Evolutionary conservation across 306 rosid species (phyloP), one percentile per base, ranked within the genome.

Genomic region (Vigna trinervia): DNA sequence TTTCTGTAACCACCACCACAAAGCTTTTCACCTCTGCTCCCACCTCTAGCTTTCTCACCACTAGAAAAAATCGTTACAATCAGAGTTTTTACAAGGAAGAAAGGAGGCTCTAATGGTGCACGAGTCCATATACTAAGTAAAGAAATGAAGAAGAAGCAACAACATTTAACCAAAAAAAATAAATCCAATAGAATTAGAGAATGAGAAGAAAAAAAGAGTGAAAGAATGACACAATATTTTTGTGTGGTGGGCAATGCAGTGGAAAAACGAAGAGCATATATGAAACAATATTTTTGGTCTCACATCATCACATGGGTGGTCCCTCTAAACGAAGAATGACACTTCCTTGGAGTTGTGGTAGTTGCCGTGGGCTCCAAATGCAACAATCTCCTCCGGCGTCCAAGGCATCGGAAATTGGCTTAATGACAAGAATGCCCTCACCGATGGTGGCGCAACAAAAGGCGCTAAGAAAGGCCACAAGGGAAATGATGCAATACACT

Each of bases 401-500:
- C 85, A 95, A 80, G 0, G 97, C 85, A 9, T 95, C 97, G 0
- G 88, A 74, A 1, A 92, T 88, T 0, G 97, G 96, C 50, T 79
- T 91, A 64, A 95, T 90, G n/a, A 95, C 96, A 86, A 95, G 79
- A 62, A 95, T 85, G 4, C 97, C 97, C 84, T 92, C 87, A 11
- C 97, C 97, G 0, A 74, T 69, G 1, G 58, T 82, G 0, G 96
- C 97, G 39, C 89, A 88, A 2, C 46, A 59, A 4, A 90, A 84
- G 4, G 92, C 80, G 0, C 80, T 30, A 0, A 95, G 50, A 57
- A 95, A 95, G 28, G 59, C 89, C 3, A 82, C 26, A n/a, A 95
- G 75, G 0, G 87, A 69, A 6, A 80, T 41, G 4, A 75, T 73
- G 13, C 54, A 80, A 87, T 84, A 79, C 1, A 80, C 6, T 0